phyloP scores from a whole-genome alignment of 148 eudicot species.

The Camellia lanceoleosa region DNA sequence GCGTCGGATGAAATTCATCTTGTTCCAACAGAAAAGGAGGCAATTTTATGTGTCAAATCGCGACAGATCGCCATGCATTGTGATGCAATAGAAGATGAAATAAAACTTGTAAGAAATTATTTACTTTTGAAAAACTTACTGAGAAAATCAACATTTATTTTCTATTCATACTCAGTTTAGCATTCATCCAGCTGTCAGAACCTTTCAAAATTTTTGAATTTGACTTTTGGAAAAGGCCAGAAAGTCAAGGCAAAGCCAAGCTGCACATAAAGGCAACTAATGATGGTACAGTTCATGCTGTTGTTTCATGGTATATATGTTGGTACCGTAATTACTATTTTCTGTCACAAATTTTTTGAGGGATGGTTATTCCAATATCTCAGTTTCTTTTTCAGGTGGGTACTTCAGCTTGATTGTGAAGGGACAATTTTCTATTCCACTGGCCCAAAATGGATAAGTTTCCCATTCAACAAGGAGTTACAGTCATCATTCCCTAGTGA shows the following conservation, averaged over 20 bases:
- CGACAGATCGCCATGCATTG: slow-evolving; percentile 79
- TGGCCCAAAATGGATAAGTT: slow-evolving; percentile 62
- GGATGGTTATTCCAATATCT: background rate
- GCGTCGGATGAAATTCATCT: slow-evolving; percentile 63
- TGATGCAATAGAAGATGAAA: slow-evolving; percentile 61
- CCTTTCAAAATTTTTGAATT: slow-evolving; percentile 93
- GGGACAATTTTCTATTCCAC: slow-evolving; percentile 81
- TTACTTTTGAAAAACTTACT: background rate
- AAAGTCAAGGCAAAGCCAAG: slow-evolving; percentile 58
- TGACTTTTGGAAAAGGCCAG: slow-evolving; percentile 93
- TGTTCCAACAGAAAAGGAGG: slow-evolving; percentile 46
- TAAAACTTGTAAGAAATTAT: slow-evolving; percentile 53
- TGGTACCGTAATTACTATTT: slow-evolving; percentile 11
- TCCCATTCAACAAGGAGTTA: slow-evolving; percentile 18
- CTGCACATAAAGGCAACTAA: slow-evolving; percentile 53
- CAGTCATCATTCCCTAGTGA: slow-evolving; percentile 33
- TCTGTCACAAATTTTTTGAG: slow-evolving; percentile 5
- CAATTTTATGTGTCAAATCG: slow-evolving; percentile 45
- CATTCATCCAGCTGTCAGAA: slow-evolving; percentile 78
- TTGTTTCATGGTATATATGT: slow-evolving; percentile 77
- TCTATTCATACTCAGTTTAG: slow-evolving; percentile 34
- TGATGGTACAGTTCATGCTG: slow-evolving; percentile 75
- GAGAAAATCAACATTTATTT: background rate
- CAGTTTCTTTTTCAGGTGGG: slow-evolving; percentile 62
- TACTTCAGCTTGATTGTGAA: slow-evolving; percentile 88